Conservation (phyloP, 768 basidiomycete genomes). For the Lactarius psammicola region DNA sequence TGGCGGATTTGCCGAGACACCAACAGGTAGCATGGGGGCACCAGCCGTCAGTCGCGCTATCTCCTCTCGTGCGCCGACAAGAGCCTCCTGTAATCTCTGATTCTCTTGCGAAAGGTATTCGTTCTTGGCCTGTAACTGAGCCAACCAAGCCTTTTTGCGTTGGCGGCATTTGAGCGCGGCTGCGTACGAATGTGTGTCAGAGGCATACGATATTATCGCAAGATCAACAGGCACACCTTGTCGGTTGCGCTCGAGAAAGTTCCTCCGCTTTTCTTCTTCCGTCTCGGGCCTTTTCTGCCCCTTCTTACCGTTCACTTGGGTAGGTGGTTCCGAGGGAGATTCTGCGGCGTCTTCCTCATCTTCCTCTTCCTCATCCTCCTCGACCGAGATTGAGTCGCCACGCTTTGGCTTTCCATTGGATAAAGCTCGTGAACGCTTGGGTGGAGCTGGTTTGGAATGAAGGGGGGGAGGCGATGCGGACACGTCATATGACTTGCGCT, state of each 20-base stretch:
- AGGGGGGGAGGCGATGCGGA: conserved; percentile 33
- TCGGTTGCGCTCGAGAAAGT: conserved; percentile 95
- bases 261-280: conserved; percentile 96
- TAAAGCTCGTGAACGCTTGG: conserved; percentile 42
- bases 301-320: conserved; percentile 30
- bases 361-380: conserved; percentile 37
- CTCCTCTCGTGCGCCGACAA: conserved; percentile 88
- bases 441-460: conserved; percentile 20
- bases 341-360: conserved; percentile 38
- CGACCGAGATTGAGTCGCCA: conserved; percentile 32
- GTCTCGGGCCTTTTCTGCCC: conserved; percentile 81
- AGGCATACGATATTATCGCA: conserved; percentile 18
- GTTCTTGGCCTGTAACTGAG: conserved; percentile 88
- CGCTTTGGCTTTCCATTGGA: conserved; percentile 30
- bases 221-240: conserved; percentile 65
- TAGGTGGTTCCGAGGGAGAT: conserved; percentile 23
- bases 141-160: conserved; percentile 97
- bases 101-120: conserved; percentile 93
- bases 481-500: conserved; percentile 64
- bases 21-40: conserved; percentile 19
- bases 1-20: conserved; percentile 8
- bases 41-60: conserved; percentile 72
- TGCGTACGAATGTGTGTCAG: conserved; percentile 36
- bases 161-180: conserved; percentile 99
- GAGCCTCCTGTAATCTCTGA: conserved; percentile 84